Evolutionary conservation across 1,284 basidiomycete genomes (phyloP).

Genomic region (Cutaneotrichosporon sp.): DNA sequence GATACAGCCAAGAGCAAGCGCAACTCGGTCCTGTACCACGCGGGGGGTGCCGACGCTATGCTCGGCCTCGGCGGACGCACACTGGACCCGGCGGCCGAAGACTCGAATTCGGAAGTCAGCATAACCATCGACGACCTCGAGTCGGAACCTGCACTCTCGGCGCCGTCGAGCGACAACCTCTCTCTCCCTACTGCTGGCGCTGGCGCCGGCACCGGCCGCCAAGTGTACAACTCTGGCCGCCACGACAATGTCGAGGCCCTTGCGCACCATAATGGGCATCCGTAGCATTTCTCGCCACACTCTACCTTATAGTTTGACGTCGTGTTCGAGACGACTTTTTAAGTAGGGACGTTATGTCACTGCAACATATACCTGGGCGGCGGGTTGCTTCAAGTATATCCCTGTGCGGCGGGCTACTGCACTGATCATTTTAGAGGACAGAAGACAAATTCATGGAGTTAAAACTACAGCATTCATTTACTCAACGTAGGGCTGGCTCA

Average conservation of each 20-base stretch:
- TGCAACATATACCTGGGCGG: too few species aligned
- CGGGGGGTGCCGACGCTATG: slow-evolving; percentile 42
- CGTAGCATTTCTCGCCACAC: background rate
- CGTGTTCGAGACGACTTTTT: too few species aligned
- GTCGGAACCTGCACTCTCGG: slow-evolving; percentile 12
- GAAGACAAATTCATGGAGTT: too few species aligned
- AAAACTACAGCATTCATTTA: too few species aligned
- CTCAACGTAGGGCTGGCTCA: too few species aligned
- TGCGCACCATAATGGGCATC: background rate
- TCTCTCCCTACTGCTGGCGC: slow-evolving; percentile 1
- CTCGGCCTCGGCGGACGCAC: slow-evolving; percentile 41
- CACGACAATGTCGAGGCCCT: slow-evolving; percentile 8
- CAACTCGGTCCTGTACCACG: slow-evolving; percentile 47
- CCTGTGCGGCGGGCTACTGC: too few species aligned
- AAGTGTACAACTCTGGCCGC: background rate
- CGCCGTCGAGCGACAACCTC: slow-evolving; percentile 14
- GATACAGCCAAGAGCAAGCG: slow-evolving; percentile 33
- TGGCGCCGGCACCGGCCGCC: background rate
- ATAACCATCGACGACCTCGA: slow-evolving; percentile 16
- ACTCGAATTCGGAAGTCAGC: slow-evolving; percentile 14
- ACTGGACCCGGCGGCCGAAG: slow-evolving; percentile 31
- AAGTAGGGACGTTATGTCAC: too few species aligned
- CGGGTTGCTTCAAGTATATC: too few species aligned
- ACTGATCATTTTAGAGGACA: too few species aligned
- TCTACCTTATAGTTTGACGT: background rate